Evolutionary conservation across 2,329 filamentous ascomycete genomes (phyloP), one percentile per base, ranked within the genome.

Genomic region (Neonectria hederae): DNA sequence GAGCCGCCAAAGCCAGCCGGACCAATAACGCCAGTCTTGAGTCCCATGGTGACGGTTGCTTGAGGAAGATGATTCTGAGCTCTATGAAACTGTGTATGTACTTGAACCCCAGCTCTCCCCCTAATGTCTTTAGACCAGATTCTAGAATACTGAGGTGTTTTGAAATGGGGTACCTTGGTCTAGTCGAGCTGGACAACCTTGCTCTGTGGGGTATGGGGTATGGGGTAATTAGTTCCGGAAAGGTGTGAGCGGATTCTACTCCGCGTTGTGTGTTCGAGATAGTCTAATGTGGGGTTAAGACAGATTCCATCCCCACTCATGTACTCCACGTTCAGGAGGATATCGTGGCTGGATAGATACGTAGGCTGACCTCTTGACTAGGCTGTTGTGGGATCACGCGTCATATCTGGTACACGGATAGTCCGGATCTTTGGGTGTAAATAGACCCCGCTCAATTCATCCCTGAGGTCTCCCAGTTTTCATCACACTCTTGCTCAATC

Each of bases 1-100:
- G 55, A 58, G 28, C 55, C 55, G 4, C 55, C 55, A 28, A 58
- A 58, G 28, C 55, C 55, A 17, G 55, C 45, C n/a, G 55, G 55
- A 5, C 53, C 53, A 32, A 55, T 55, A 3, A 55, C 24, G 19
- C 53, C 53, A 17, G 30, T 40, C 14, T 24, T 45, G 43, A 45
- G 43, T 45, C 43, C 43, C 43, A 45, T 45, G 43, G 43, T 45
- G 48, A 13, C 5, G 11, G 21, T 45, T 45, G 43, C 5, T 14
- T 14, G 11, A 22, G 26, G 13, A 22, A 24, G 21, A 43, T 3
- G 5, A 8, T 7, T 45, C 21, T 11, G 21, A 3, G n/a, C 35
- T 38, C n/a, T 38, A 3, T 38, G 17, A 38, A n/a, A 2, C 35
- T 38, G 4, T n/a, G 35, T n/a, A 38, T 8, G 7, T n/a, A 8